Base-by-base conservation (phyloP, 306 rosid species). In the Medicago ruthenica region DNA sequence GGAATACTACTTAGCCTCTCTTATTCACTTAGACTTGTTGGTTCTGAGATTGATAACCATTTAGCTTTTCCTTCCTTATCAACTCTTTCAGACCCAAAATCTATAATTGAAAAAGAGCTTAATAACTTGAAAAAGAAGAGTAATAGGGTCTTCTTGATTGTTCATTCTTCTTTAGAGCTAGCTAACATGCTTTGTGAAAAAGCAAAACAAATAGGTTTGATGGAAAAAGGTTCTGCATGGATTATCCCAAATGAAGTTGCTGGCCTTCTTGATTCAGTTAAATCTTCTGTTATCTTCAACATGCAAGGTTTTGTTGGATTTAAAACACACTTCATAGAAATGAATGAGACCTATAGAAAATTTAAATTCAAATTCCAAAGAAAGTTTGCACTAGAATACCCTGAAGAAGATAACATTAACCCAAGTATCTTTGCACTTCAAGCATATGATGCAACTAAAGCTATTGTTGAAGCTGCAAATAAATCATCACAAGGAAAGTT, bases 241-340 rank as follows among this genome's bases (percentile, higher is more conserved):
- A 73, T 89, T 36, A 74, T 91, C 20, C 79, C 85, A 3, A 86
- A 86, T 69, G 86, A 82, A 54, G 73, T 89, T 55, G 82, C 86
- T 21, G 67, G 83, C 62, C 79, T 78, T 54, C 81, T 91, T 13
- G 86, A 85, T 72, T 81, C 89, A 4, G 80, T 79, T 50, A 84
- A 89, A n/a, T 62, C 85, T 2, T 86, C 89, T 6, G 58, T 50
- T 39, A 85, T 36, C 44, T 16, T 7, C 18, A 76, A 75, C 70
- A 87, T 91, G 97, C 88, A 86, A 81, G 91, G 89, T 24, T 79
- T 91, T 6, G n/a, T 89, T 71, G 94, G 94, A 22, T 70, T 89
- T 41, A 80, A 78, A 79, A 83, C 86, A 14, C 76, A 70, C 31
- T 83, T 87, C 48, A 39, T 40, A 12, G 87, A 82, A 59, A 71